A percentile compares a stretch with the other conserved stretches of the same genome.
Conservation (phyloP, 768 basidiomycete genomes). For the Tulasnella sp. region DNA sequence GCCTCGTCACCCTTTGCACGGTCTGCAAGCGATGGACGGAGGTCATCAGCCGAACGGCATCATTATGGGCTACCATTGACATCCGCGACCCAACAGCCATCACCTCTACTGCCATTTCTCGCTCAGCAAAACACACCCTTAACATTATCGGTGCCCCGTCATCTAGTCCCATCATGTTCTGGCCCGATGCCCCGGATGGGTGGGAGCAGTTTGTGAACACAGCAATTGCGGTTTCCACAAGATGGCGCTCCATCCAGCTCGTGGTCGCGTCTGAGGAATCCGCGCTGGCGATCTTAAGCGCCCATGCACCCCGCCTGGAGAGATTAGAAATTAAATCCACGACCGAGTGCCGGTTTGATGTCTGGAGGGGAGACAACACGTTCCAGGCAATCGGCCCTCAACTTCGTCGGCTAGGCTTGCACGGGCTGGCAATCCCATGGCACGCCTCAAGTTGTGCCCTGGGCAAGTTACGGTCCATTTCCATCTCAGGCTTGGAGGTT, state of each 20-base stretch:
- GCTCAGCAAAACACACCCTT: too few relatives aligned
- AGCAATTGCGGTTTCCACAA: neutral
- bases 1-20: too few relatives aligned
- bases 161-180: too few relatives aligned
- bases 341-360: neutral
- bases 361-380: neutral
- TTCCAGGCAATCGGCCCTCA: neutral
- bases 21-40: too few relatives aligned
- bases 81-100: too few relatives aligned
- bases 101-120: too few relatives aligned
- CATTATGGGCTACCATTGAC: too few relatives aligned
- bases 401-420: neutral
- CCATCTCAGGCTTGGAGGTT: neutral
- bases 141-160: too few relatives aligned
- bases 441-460: neutral
- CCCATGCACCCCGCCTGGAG: neutral
- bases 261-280: neutral
- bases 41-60: too few relatives aligned
- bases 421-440: neutral
- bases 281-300: neutral
- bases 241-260: neutral
- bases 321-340: neutral
- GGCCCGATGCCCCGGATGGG: too few relatives aligned
- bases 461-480: neutral
- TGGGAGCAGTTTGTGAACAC: neutral